Percentiles rank a stretch among this genome's conserved stretches.
These are phyloP conservation scores for Neoconidiobolus thromboides DNA, from an alignment of 371 early-diverging fungal genomes.

Conservation along the genomic window DNA sequence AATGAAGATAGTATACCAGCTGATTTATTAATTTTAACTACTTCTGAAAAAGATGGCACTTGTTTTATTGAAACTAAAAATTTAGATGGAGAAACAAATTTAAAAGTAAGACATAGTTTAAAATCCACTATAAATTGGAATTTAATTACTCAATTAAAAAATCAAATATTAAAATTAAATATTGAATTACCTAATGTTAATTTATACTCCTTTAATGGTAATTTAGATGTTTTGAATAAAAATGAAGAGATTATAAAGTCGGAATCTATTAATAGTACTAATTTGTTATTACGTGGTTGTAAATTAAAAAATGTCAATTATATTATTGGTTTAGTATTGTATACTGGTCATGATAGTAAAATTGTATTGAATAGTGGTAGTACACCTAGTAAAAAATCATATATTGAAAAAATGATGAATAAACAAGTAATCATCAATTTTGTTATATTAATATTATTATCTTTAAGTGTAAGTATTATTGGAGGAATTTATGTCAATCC, in stretches of 20 bases:
- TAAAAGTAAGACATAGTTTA: conserved; percentile 76
- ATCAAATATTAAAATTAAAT: conserved; percentile 93
- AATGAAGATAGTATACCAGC: conserved; percentile 83
- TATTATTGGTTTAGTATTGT: conserved; percentile 66
- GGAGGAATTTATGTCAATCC: not conserved
- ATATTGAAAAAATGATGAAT: conserved; percentile 78
- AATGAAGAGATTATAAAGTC: conserved; percentile 13
- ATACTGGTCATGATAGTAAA: conserved; percentile 85
- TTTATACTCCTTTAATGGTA: conserved; percentile 73
- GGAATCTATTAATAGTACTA: conserved; percentile 45
- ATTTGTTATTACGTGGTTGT: conserved; percentile 78
- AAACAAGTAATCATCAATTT: conserved; percentile 29
- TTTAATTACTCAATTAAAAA: conserved; percentile 48
- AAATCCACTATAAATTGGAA: conserved; percentile 45
- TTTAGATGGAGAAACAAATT: conserved; percentile 73
- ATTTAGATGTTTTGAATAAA: conserved; percentile 41
- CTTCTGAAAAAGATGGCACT: conserved; percentile 67
- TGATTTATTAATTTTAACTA: conserved; percentile 67
- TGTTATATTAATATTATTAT: not conserved
- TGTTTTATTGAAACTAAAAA: conserved; percentile 92
- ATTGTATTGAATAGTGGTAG: conserved; percentile 69
- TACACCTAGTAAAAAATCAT: conserved; percentile 72
- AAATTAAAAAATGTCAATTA: conserved; percentile 73
- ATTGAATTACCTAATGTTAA: conserved; percentile 68
- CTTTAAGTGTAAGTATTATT: not conserved